A percentile compares a stretch with the other conserved stretches of the same genome.
Conservation (phyloP, 2,329 filamentous ascomycete species). For the Epichloe sp. region DNA sequence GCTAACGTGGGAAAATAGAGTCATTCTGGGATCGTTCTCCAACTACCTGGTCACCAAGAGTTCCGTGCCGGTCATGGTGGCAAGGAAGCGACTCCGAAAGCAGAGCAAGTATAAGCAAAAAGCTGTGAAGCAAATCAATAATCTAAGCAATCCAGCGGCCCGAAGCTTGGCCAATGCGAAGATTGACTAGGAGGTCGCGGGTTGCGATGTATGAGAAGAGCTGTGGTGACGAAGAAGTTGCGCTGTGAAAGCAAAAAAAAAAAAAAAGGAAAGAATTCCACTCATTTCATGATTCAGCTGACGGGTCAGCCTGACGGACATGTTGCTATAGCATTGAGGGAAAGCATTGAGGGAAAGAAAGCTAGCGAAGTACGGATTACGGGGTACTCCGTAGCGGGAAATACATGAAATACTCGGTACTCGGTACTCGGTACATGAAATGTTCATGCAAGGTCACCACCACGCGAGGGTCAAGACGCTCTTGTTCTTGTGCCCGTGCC, state of each 20-base stretch:
- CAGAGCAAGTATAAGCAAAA: conserved; percentile 65
- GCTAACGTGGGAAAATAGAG: conserved; percentile 35
- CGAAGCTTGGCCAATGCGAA: conserved; percentile 58
- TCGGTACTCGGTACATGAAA: neutral
- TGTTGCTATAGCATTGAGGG: neutral
- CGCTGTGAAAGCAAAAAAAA: no score
- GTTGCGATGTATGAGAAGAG: neutral
- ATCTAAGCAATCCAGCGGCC: conserved; percentile 57
- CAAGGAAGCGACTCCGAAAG: conserved; percentile 77
- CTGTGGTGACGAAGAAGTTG: neutral
- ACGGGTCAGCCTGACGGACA: neutral
- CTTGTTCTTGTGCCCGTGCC: no score
- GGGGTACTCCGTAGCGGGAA: neutral
- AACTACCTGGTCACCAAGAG: conserved; percentile 97
- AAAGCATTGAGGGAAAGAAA: neutral
- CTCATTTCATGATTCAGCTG: neutral
- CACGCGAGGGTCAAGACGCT: no score
- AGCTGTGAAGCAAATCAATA: conserved; percentile 65
- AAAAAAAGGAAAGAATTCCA: no score
- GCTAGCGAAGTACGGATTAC: neutral
- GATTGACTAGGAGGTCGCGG: conserved; percentile 44
- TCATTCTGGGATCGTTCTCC: conserved; percentile 88
- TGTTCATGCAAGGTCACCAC: no score
- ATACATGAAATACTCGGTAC: neutral
- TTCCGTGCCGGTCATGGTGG: conserved; percentile 95